phyloP scores from a whole-genome alignment of 2,329 filamentous ascomycete genomes.

The Aspergillus sp. region DNA sequence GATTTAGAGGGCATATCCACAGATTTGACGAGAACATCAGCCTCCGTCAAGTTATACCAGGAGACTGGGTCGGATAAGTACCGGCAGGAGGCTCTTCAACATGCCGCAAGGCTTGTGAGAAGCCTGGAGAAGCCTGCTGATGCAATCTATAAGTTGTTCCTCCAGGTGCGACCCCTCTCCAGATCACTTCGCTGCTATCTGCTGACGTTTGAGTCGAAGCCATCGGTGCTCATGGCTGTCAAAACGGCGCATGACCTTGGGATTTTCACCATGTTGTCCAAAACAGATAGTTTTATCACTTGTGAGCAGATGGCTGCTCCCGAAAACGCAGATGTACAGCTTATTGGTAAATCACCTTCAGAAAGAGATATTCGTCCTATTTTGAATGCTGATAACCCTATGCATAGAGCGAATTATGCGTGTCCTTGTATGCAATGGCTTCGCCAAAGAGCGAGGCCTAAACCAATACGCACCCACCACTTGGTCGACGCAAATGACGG shows the following conservation, averaged over 20 bases:
- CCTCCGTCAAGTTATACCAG: too few relatives aligned
- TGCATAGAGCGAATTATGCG: constrained; percentile 4
- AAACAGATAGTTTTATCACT: not conserved
- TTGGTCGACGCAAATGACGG: not conserved
- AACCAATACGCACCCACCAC: not conserved
- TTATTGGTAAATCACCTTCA: not conserved
- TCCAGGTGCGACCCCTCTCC: too few relatives aligned
- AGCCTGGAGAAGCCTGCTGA: too few relatives aligned
- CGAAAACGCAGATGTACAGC: not conserved
- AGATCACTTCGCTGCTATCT: too few relatives aligned
- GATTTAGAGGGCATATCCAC: too few relatives aligned
- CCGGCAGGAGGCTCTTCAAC: too few relatives aligned
- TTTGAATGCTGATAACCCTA: not conserved
- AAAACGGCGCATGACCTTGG: not conserved
- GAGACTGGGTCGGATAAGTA: too few relatives aligned
- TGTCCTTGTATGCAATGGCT: not conserved
- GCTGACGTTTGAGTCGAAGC: not conserved
- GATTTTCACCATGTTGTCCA: not conserved
- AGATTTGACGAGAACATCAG: too few relatives aligned
- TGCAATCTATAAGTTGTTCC: too few relatives aligned
- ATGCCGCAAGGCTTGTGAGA: too few relatives aligned
- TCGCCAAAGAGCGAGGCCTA: not conserved
- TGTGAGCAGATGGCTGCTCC: not conserved
- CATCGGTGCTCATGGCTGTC: constrained; percentile 1
- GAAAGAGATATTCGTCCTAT: not conserved